Evolutionary conservation across 2,329 filamentous ascomycete genomes (phyloP), one percentile per base, ranked within the genome.

Genomic region (Diaporthe sp.): DNA sequence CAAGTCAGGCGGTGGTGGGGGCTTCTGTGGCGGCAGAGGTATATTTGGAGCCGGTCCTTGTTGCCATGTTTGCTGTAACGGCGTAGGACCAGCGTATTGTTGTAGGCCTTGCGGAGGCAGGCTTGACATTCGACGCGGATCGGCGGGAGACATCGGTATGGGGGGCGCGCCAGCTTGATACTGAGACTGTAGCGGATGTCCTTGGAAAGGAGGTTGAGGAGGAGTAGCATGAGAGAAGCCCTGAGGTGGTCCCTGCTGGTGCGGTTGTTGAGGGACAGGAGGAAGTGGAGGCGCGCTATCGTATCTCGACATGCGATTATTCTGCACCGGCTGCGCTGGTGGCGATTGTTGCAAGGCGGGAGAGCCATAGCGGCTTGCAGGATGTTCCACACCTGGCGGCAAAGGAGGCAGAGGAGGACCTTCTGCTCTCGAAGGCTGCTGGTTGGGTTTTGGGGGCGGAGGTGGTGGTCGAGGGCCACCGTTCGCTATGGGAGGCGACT

Each of bases 371-470:
- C 61, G 75, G 17, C 78, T 79, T 13, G 79, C 73, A 34, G 80
- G 80, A 20, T 78, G 80, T 2, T 79, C 79, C 31, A 80, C 31
- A 7, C 82, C 81, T 5, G 83, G 81, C 13, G 84, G 85, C 8
- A 84, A 78, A 13, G 84, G 83, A 47, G 85, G 85, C 6, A 82
- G 42, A 0, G 79, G 78, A 72, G 77, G 80, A 72, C 77, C 82
- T 58, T 81, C 79, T 63, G 81, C 78, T 37, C 83, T 83, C 55
- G 77, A 82, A 76, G 74, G 79, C 77, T 77, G 86, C 80, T 83
- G 80, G 13, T 83, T 83, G 4, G 85, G 84, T 72, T 92, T 92
- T 0, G 91, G 91, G 0, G 92, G 89, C 1, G 88, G 88, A 6
- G 87, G 87, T 0, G 88, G 89, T 4, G 87, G 86, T 13, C 83